Conservation (phyloP, 2,329 filamentous ascomycete genomes). For the Exutisphaerella laricina region DNA sequence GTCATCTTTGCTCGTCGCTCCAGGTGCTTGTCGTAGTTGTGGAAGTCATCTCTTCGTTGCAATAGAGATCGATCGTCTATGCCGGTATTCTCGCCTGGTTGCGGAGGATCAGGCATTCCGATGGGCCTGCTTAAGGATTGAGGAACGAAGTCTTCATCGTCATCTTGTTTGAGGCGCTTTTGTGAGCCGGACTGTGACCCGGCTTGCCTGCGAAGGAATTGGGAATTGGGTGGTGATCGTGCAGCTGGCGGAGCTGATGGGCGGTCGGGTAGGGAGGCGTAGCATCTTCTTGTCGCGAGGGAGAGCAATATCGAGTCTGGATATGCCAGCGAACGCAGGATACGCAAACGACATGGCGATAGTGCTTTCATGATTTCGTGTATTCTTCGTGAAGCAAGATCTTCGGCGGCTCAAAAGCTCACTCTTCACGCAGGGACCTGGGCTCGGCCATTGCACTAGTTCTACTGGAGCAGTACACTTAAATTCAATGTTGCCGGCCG, state of each 20-base stretch:
- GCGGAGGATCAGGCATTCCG: slow-evolving; percentile 69
- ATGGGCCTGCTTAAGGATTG: slow-evolving; percentile 65
- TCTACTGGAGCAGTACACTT: too few species aligned
- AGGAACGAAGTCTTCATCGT: slow-evolving; percentile 44
- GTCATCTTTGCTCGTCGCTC: slow-evolving; percentile 68
- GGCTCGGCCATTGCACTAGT: too few species aligned
- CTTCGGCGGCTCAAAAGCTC: too few species aligned
- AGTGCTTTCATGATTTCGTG: slow-evolving; percentile 28
- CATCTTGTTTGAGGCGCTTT: slow-evolving; percentile 22
- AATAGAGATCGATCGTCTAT: slow-evolving; percentile 61
- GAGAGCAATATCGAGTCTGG: slow-evolving; percentile 10
- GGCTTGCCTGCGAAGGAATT: slow-evolving; percentile 12
- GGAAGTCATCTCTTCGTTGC: slow-evolving; percentile 72
- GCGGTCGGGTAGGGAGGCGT: slow-evolving; percentile 19
- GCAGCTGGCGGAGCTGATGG: slow-evolving; percentile 17
- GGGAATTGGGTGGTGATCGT: slow-evolving; percentile 12
- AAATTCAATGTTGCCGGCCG: too few species aligned
- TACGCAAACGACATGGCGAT: slow-evolving; percentile 26
- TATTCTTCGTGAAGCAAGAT: too few species aligned
- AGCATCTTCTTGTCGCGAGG: slow-evolving; percentile 16
- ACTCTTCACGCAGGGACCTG: too few species aligned
- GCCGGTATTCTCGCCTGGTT: slow-evolving; percentile 74
- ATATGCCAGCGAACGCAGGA: slow-evolving; percentile 25
- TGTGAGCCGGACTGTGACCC: slow-evolving; percentile 20
- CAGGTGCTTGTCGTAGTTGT: slow-evolving; percentile 79